phyloP scores from a whole-genome alignment of 2,329 filamentous ascomycete species.

The Aspergillus fumigatiaffinis region DNA sequence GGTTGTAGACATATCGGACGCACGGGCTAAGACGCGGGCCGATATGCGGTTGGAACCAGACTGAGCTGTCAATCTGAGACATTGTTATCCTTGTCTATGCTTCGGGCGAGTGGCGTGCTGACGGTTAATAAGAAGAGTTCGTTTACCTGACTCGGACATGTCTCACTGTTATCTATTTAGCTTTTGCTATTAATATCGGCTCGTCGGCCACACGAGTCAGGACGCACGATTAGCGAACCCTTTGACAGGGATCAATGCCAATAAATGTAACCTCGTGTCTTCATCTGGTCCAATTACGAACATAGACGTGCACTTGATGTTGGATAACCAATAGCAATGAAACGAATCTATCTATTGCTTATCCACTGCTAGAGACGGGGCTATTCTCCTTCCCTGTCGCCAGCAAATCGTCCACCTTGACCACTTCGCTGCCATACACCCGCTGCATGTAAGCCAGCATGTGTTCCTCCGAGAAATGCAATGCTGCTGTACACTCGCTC shows the following conservation, averaged over 20 bases:
- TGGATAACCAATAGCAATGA: too few species aligned
- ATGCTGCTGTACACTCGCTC: neutral
- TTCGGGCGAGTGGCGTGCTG: neutral
- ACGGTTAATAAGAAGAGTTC: neutral
- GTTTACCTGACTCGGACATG: too few species aligned
- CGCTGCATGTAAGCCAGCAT: neutral
- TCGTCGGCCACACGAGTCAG: too few species aligned
- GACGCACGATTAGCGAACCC: too few species aligned
- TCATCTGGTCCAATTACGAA: too few species aligned
- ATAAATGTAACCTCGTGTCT: too few species aligned
- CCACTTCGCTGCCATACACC: conserved; percentile 1
- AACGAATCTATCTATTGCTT: too few species aligned
- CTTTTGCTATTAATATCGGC: too few species aligned
- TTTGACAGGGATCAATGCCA: too few species aligned
- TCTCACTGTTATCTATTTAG: too few species aligned
- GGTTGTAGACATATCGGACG: neutral
- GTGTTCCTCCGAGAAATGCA: neutral
- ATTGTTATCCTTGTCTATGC: neutral
- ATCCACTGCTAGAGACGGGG: too few species aligned
- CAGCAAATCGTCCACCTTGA: neutral
- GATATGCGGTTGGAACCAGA: conserved; percentile 1
- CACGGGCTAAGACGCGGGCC: neutral
- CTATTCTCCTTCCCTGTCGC: neutral
- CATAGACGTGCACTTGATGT: too few species aligned
- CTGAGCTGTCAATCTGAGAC: neutral